Conservation (phyloP, 495 filamentous ascomycete species). For the Copromyces sp. region DNA sequence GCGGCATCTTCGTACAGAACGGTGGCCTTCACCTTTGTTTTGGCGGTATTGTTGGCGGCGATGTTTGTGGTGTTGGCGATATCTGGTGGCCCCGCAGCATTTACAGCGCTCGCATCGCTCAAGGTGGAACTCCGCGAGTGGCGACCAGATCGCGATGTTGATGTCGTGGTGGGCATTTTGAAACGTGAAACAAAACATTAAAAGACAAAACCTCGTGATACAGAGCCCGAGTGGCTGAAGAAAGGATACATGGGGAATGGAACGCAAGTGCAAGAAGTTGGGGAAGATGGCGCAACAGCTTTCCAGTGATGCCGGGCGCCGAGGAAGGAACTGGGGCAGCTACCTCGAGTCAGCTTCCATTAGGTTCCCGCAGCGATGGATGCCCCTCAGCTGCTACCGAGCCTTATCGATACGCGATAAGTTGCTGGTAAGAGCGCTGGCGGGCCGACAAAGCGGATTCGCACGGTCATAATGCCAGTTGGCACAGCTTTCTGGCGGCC, state of each 20-base stretch:
- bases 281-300: not conserved
- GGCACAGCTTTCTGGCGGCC: not conserved
- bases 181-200: not conserved
- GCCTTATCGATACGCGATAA: not conserved
- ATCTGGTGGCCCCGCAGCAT: not conserved
- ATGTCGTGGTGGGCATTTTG: not conserved
- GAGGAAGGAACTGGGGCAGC: not conserved
- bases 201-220: not conserved
- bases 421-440: not conserved
- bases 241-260: not conserved
- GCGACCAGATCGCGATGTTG: not conserved
- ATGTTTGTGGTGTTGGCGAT: not conserved
- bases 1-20: not conserved
- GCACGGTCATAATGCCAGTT: not conserved
- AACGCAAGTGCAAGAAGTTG: not conserved
- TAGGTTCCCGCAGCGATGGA: not conserved
- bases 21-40: not conserved
- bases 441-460: not conserved
- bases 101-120: not conserved
- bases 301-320: not conserved
- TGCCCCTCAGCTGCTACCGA: too few species aligned
- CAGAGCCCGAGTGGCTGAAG: not conserved
- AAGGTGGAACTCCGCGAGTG: not conserved
- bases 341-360: not conserved
- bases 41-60: not conserved